Base-by-base conservation (phyloP, 176 grass and related monocot species). In the Pharus latifolius region DNA sequence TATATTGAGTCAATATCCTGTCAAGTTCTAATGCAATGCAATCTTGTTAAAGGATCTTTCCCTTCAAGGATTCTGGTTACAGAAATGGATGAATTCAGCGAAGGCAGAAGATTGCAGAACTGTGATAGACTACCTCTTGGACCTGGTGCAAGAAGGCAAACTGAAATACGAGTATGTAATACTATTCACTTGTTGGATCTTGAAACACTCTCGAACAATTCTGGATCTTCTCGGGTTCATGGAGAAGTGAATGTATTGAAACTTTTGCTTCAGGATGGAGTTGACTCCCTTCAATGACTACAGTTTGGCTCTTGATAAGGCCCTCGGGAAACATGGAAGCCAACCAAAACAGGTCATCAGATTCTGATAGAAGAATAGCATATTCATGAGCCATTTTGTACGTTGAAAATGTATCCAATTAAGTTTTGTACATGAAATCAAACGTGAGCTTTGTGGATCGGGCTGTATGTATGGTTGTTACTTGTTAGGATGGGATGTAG, bases 301-400 rank as follows among this genome's bases (percentile, higher is more conserved):
- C 72, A 55, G 44, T 19, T 14, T 80, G 54, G 94, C 94, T 63
- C 57, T 97, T 41, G 80, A 88, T 48, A 92, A 90, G 32, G 83
- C 94, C 25, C 65, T 97, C 11, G 89, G 94, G 10, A 97, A 90
- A 77, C 71, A 75, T 56, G 84, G 83, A 52, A 92, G 94, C 74
- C 81, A 72, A 29, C 94, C 81, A 13, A 97, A 97, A 75, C 94
- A 97, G 70, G 84, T 90, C 48, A 72, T 97, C 80, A 86, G 18
- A 65, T 97, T 97, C 82, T 87, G 81, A 79, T 7, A 48, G n/a
- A 7, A 34, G 19, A 62, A 23, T 80, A 49, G 38, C 45, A 64
- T 56, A 44, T 67, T 22, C 17, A 46, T 19, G 49, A 58, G 43
- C 45, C 46, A 49, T 69, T 75, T 38, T 38, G 8, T 38, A 38